A percentile compares a stretch with the other conserved stretches of the same genome.
phyloP scores from a whole-genome alignment of 192 early-diverging fungal species.

The Dimargaris cristalligena region DNA sequence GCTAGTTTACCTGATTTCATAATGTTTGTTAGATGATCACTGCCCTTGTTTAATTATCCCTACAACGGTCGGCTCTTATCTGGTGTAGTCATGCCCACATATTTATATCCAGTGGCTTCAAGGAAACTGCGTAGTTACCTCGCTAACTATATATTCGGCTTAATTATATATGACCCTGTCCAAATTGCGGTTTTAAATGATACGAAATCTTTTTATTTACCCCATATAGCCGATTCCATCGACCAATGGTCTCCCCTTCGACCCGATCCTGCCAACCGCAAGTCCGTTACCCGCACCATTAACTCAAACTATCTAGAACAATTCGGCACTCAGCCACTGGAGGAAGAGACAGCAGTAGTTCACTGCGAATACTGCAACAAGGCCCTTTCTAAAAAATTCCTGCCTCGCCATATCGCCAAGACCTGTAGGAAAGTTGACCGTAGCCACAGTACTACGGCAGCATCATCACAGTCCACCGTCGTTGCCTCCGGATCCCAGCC shows the following conservation, averaged over 20 bases:
- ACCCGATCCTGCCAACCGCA: neutral
- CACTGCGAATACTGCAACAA: constrained; percentile 47
- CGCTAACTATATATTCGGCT: too few relatives aligned
- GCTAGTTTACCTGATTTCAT: too few relatives aligned
- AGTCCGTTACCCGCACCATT: constrained; percentile 1
- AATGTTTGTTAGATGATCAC: too few relatives aligned
- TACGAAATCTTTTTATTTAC: neutral
- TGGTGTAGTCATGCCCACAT: too few relatives aligned
- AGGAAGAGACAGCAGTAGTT: constrained; percentile 45
- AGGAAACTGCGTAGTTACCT: too few relatives aligned
- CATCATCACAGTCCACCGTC: constrained; percentile 13
- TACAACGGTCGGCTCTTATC: too few relatives aligned
- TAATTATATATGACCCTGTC: too few relatives aligned
- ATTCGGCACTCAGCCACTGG: constrained; percentile 25
- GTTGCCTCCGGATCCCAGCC: constrained; percentile 1
- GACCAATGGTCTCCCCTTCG: constrained; percentile 6
- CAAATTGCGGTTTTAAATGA: neutral
- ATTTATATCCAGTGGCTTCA: too few relatives aligned
- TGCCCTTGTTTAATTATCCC: too few relatives aligned
- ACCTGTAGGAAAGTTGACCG: constrained; percentile 7
- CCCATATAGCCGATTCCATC: neutral
- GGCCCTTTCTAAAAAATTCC: constrained; percentile 39
- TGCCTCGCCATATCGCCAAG: constrained; percentile 43
- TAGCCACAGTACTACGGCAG: constrained; percentile 10
- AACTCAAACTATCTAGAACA: neutral